Evolutionary conservation across 768 basidiomycete genomes (phyloP), one percentile per base, ranked within the genome.

Genomic region (Lactarius evosmus): DNA sequence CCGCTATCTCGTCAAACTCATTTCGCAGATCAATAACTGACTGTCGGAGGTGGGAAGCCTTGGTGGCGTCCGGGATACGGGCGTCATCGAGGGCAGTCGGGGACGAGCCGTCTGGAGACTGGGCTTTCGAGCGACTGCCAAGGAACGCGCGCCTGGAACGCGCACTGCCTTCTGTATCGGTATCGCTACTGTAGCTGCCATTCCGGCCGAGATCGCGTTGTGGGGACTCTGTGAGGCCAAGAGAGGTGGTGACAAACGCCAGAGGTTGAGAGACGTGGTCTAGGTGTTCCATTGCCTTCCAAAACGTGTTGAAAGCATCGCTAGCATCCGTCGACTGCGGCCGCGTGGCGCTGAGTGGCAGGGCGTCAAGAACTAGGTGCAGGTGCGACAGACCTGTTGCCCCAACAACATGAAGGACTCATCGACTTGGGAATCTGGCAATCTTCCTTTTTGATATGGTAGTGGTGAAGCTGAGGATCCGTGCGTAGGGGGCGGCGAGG

Each of bases 341-440:
- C 16, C 55, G 55, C 33, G 34, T 30, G 33, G 12, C n/a, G 65
- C 38, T 66, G 14, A 66, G 57, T 16, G 38, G 50, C 56, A 38
- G 52, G 53, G 32, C 11, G 32, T 38, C 34, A 29, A n/a, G 46
- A 36, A 17, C 29, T 40, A 51, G 29, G 59, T 32, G 61, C 44
- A 44, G 17, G 58, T 60, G 59, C 50, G 33, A 78, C 84, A 69
- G 70, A 91, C 89, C 69, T 85, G 82, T 72, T 92, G 91, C 19
- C 89, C 90, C 3, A 93, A 78, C 2, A 94, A 79, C 91, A 94
- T 92, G 70, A 93, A 94, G 0, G 92, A 93, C 71, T 93, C 92
- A 53, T 93, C 92, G 1, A 89, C 88, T 66, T 78, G 77, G 1
- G 78, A 78, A 29, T 78, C 77, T 1, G 69, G 69, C 49, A 71